Conservation (phyloP, 2,329 filamentous ascomycete genomes). For the Neofusicoccum parvum region DNA sequence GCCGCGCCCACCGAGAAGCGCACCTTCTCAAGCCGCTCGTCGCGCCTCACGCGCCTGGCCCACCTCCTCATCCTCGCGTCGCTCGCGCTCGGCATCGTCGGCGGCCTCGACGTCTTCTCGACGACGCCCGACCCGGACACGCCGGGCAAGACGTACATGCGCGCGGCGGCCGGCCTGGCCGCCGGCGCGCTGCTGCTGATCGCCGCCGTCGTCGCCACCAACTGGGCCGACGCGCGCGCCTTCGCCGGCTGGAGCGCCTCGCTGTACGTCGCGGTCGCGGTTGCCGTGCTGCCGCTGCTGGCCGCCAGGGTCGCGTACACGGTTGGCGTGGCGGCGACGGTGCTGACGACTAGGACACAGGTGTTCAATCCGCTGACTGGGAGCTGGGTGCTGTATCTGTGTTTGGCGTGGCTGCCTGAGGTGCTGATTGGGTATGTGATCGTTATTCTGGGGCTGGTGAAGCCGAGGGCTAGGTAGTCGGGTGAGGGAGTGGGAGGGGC, state of each 20-base stretch:
- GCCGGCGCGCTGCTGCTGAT: neutral
- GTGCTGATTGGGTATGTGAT: neutral
- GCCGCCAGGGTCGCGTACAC: neutral
- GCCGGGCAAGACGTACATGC: neutral
- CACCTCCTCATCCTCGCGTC: neutral
- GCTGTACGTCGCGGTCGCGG: neutral
- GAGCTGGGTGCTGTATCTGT: constrained; percentile 2
- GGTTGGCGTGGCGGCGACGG: neutral
- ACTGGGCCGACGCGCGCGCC: neutral
- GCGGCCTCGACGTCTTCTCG: constrained; percentile 1
- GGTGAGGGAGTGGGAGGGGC: neutral
- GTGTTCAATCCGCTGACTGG: neutral
- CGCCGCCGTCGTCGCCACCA: neutral
- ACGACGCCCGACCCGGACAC: neutral
- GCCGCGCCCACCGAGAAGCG: neutral
- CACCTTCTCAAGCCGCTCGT: neutral
- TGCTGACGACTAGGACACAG: neutral
- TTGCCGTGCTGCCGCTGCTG: neutral
- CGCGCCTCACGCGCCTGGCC: neutral
- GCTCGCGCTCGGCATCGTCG: neutral
- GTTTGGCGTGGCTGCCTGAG: neutral
- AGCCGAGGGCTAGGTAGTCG: neutral
- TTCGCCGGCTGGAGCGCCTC: neutral
- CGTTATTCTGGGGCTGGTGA: neutral
- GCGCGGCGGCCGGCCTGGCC: neutral